Base-by-base conservation (phyloP, 176 grass and related monocot species). In the Avena atlantica region DNA sequence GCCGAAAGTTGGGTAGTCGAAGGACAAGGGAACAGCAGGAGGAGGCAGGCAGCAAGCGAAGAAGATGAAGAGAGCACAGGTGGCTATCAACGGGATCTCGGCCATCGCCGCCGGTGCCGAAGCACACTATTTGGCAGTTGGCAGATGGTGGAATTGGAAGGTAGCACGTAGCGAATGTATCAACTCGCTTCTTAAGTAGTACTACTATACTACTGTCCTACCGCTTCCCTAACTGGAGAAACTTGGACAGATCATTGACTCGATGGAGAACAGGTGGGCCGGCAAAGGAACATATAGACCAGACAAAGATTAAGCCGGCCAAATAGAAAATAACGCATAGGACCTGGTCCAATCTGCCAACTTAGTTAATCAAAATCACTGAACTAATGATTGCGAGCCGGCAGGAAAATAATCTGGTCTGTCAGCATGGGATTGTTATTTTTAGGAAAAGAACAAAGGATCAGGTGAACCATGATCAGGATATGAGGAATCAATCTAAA, bases 1-100 rank as follows among this genome's bases (percentile, higher is more conserved):
- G 61, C 31, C 9, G 15, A 86, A 86, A 21, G 29, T 21, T 47
- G 71, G 15, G 74, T 69, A 78, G 62, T 86, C 52, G 63, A 86
- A 86, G 62, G 37, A 20, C 74, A 86, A 68, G 14, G 49, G 14
- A 10, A 6, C 49, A 11, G 20, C 70, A 23, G 29, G 2, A 73
- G n/a, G 56, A 52, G 14, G 20, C 13, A 44, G 9, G 61, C 15
- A 68, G 15, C 12, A 44, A 24, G 23, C 8, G 1, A 50, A 56
- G 74, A 68, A 24, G 58, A 76, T 13, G 60, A 78, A 24, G 12
- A 63, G 42, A 81, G 42, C 42, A 49, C 9, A 81, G 0, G 0
- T 48, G 42, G 78, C 2, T 20, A 42, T 4, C 2, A 2, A 27
- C 65, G 40, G 12, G 59, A 63, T 65, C 60, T 19, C 11, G 59